Base-by-base conservation (phyloP, 192 early-diverging fungal genomes). In the Backusella tuberculispora region DNA sequence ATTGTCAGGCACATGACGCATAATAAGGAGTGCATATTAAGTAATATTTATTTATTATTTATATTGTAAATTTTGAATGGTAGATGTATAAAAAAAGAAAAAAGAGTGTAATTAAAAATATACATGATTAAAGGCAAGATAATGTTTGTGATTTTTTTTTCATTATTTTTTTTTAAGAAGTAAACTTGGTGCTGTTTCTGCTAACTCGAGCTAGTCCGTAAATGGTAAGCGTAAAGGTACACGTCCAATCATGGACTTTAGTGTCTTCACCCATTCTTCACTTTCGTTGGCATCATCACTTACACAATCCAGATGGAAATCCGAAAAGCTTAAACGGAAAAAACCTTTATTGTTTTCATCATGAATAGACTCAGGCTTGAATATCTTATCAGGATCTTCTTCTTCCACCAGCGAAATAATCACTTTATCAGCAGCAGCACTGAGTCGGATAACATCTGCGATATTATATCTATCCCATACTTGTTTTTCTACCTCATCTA, bases 271-370 rank as follows among this genome's bases (percentile, higher is more conserved):
- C 74, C 74, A 75, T 13, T 75, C 74, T 38, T 75, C 74, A 43
- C 74, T 75, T 75, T 75, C 74, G 10, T 68, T 47, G 12, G 48
- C 65, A 48, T 75, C 46, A 75, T 75, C 74, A 43, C 74, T 75
- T 26, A 75, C 74, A 68, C 74, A 75, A 56, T 75, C 74, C 15
- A 75, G 29, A 53, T 75, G 29, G 17, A 65, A 75, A 47, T 75
- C 74, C 24, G 74, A 38, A 42, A 75, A 75, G 13, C 29, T 43
- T 14, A 75, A 26, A 19, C 74, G 44, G 66, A 75, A 75, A 42
- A 75, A 75, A 1, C 74, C 74, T 7, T 45, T 38, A 14, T 65
- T 21, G 38, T 75, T 75, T 43, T 75, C 74, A n/a, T 66, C 74
- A 43, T 45, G 41, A 29, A 75, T 75, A 15, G 74, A 48, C 40